These are phyloP conservation scores for Gossypium schwendimanii DNA, from an alignment of 441 rosid genomes.

Conservation along the genomic window DNA sequence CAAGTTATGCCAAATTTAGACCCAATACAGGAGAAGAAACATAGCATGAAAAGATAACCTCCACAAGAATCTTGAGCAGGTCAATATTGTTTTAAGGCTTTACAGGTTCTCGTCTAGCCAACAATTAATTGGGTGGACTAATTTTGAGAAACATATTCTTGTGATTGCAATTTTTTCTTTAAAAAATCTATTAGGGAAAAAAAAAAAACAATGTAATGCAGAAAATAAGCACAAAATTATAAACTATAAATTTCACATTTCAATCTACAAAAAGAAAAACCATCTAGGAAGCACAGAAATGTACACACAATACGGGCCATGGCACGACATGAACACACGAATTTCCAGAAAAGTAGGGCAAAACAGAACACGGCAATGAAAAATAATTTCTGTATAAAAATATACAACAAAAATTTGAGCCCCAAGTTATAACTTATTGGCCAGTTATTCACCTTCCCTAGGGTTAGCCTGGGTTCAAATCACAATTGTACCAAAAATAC, in stretches of 20 bases:
- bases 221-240: background rate
- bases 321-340: background rate
- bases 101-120: background rate
- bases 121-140: background rate
- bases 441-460: too few relatives aligned
- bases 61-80: background rate
- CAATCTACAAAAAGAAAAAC: background rate
- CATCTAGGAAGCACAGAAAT: background rate
- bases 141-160: background rate
- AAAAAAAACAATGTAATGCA: background rate
- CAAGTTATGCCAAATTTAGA: background rate
- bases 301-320: background rate
- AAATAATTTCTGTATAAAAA: background rate
- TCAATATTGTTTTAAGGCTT: background rate
- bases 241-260: background rate
- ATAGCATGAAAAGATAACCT: background rate
- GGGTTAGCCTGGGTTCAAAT: too few relatives aligned
- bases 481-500: too few relatives aligned
- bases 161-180: background rate
- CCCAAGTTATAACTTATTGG: too few relatives aligned
- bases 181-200: background rate
- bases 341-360: background rate
- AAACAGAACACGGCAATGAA: background rate
- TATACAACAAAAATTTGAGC: background rate
- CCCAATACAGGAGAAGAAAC: constrained; percentile 5